Base-by-base conservation (phyloP, 208 protist species). In the Acanthamoeba castellanii region DNA sequence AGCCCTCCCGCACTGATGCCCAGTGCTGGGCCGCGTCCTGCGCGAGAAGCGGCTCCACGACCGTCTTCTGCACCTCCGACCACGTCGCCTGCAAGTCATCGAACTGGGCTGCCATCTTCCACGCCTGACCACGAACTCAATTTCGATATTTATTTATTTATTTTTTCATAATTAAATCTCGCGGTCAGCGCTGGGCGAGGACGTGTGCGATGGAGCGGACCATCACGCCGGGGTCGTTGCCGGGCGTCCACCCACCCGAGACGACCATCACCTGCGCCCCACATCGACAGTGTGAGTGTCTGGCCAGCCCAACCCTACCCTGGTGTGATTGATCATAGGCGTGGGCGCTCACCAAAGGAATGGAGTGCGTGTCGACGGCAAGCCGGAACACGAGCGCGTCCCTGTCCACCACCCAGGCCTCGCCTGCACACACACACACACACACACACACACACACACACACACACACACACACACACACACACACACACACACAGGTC, bases 241-340 rank as follows among this genome's bases (percentile, higher is more conserved):
- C 76, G 20, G 22, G 34, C 20, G 22, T n/a, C 76, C 76, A 85
- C 22, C 76, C 76, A 25, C 76, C 76, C 7, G 45, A 59, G 37
- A 85, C 76, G 13, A 85, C 76, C 76, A 85, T 85, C 76, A 85
- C 76, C 76, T 85, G 42, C n/a, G 18, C 37, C 37, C 37, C 37
- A 42, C 37, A 3, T 3, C 37, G 37, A 42, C 37, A 42, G 37
- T 1, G 1, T 42, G 2, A 42, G 37, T 3, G 37, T 42, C 37
- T 42, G 37, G 37, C 37, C 3, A 42, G 37, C 37, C n/a, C n/a
- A n/a, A n/a, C n/a, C n/a, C n/a, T n/a, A n/a, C n/a, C n/a, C n/a
- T 3, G 37, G 37, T 3, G 37, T 42, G 37, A 42, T 42, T 42
- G 37, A 42, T 42, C 42, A 1, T 16, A 82, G 42, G 1, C 22